These are phyloP conservation scores for Plasmodium gonderi DNA, from an alignment of 169 alveolate genomes.

Conservation along the genomic window DNA sequence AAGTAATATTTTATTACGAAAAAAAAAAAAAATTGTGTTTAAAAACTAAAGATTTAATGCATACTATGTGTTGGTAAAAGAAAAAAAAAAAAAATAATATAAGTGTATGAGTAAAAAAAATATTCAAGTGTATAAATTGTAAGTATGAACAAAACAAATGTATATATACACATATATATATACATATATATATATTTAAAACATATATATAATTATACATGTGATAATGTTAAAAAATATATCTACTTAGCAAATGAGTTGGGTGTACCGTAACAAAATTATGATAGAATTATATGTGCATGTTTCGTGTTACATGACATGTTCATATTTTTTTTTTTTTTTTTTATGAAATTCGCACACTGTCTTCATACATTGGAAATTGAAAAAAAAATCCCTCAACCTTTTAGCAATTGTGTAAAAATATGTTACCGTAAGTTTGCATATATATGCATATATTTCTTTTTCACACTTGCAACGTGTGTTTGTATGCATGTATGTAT, in stretches of 20 bases:
- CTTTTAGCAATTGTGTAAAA: slow-evolving; percentile 3
- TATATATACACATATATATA: not conserved
- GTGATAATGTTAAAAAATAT: not conserved
- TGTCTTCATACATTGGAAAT: slow-evolving; percentile 53
- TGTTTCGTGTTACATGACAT: slow-evolving; percentile 1
- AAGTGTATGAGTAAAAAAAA: not conserved
- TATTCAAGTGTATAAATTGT: not conserved
- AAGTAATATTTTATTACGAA: slow-evolving; percentile 2
- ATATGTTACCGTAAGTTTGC: not conserved
- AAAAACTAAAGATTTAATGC: slow-evolving; percentile 5
- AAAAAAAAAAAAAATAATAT: slow-evolving; percentile 13
- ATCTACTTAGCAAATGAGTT: not conserved
- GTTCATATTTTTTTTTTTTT: not conserved
- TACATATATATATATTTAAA: not conserved
- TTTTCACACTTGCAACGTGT: not conserved
- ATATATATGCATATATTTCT: slow-evolving; percentile 5
- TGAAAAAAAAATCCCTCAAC: not conserved
- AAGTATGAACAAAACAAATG: not conserved
- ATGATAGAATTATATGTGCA: not conserved
- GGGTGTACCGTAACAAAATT: not conserved
- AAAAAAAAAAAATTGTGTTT: not conserved
- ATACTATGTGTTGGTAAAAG: not conserved
- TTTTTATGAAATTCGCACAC: slow-evolving; percentile 49
- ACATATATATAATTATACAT: not conserved
- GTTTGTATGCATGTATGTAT: not conserved